Percentiles rank a stretch among this genome's conserved stretches.
phyloP scores from a whole-genome alignment of 2,329 filamentous ascomycete species.

The Scopulariopsis brevicaulis region DNA sequence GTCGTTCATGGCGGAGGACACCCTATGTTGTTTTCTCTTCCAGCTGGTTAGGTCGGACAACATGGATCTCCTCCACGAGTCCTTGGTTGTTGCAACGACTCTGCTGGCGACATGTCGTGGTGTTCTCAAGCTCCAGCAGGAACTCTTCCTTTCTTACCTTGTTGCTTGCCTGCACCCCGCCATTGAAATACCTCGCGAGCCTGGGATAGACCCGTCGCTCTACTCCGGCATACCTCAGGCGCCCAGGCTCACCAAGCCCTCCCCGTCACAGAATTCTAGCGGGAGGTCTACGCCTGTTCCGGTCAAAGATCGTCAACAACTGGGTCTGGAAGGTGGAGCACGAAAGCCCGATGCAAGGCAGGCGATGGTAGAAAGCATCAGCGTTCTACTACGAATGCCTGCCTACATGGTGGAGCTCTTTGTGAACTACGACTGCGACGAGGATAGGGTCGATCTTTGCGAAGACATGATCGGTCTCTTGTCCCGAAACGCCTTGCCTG shows the following conservation, averaged over 20 bases:
- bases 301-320: constrained; percentile 82
- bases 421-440: constrained; percentile 95
- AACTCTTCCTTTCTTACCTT: constrained; percentile 88
- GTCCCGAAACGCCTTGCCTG: constrained; percentile 87
- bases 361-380: constrained; percentile 96
- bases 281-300: constrained; percentile 83
- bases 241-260: constrained; percentile 74
- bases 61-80: constrained; percentile 88
- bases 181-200: constrained; percentile 86
- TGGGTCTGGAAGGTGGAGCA: constrained; percentile 83
- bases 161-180: constrained; percentile 87
- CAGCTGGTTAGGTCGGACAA: constrained; percentile 95
- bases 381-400: constrained; percentile 82
- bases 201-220: constrained; percentile 78
- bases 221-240: constrained; percentile 90
- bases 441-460: constrained; percentile 81
- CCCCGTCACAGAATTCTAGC: constrained; percentile 60
- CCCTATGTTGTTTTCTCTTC: constrained; percentile 87
- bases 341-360: constrained; percentile 91
- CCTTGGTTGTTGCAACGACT: constrained; percentile 82
- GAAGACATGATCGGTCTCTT: constrained; percentile 91
- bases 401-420: constrained; percentile 93
- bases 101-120: constrained; percentile 80
- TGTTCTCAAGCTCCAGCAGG: constrained; percentile 90
- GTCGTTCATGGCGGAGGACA: constrained; percentile 80